Conservation (phyloP, 768 basidiomycete genomes). For the Macrolepiota fuliginosa region DNA sequence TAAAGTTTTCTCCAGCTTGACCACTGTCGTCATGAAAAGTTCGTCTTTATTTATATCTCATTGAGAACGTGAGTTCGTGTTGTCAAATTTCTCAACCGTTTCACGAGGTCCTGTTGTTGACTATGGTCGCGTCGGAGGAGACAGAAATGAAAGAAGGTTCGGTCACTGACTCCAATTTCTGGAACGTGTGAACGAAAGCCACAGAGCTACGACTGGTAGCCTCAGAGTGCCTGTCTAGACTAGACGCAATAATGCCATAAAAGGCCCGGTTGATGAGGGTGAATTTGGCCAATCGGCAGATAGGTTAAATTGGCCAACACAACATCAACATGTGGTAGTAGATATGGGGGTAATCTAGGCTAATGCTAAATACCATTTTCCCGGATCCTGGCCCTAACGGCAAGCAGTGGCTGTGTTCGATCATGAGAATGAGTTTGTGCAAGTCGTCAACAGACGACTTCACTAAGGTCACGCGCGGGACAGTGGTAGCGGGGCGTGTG, state of each 20-base stretch:
- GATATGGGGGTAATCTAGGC: neutral
- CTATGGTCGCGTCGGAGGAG: neutral
- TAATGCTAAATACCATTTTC: neutral
- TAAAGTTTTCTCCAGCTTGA: neutral
- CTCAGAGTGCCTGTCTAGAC: neutral
- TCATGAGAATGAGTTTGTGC: too few relatives aligned
- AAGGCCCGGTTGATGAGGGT: neutral
- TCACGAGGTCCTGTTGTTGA: neutral
- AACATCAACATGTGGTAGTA: neutral
- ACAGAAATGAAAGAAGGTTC: neutral
- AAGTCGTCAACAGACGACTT: too few relatives aligned
- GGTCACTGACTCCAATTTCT: neutral
- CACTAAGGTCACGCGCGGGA: too few relatives aligned
- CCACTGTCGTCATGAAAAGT: neutral
- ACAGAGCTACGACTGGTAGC: slow-evolving; percentile 1
- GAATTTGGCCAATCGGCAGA: neutral
- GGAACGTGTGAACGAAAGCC: neutral
- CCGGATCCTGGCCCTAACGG: too few relatives aligned
- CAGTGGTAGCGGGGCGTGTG: too few relatives aligned
- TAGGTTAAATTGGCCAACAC: neutral
- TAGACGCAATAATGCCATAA: neutral
- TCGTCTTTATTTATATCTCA: neutral
- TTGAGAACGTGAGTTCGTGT: slow-evolving; percentile 4
- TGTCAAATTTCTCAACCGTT: neutral
- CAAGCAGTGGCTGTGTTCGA: too few relatives aligned